Evolutionary conservation across 352 stramenopile species (phyloP).

Genomic region (Phytophthora aleatoria): DNA sequence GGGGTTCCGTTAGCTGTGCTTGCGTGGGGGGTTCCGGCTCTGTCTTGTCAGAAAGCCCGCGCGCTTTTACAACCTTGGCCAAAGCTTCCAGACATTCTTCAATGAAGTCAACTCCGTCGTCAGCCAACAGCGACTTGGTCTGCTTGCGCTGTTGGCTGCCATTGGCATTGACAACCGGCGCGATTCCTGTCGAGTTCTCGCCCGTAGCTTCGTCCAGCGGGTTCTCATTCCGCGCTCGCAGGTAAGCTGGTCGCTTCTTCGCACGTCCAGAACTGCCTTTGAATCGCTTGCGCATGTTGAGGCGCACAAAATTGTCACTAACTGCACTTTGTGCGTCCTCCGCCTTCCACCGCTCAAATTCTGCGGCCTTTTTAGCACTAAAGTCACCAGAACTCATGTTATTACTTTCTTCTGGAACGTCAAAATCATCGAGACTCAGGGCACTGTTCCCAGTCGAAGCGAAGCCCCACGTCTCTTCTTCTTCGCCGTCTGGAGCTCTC

Average conservation of each 20-base stretch:
- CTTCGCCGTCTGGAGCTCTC: constrained; percentile 11
- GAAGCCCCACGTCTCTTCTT: constrained; percentile 42
- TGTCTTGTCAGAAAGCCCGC: constrained; percentile 6
- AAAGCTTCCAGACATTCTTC: constrained; percentile 77
- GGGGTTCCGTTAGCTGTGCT: constrained; percentile 32
- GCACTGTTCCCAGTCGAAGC: constrained; percentile 28
- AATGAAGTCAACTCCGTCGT: constrained; percentile 81
- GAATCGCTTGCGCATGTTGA: constrained; percentile 81
- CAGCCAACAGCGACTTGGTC: constrained; percentile 20
- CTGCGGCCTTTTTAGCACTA: constrained; percentile 18
- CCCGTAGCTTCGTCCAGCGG: constrained; percentile 25
- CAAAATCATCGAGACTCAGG: constrained; percentile 51
- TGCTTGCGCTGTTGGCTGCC: constrained; percentile 36
- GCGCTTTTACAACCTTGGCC: constrained; percentile 39
- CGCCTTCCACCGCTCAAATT: constrained; percentile 68
- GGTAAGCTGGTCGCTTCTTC: constrained; percentile 71
- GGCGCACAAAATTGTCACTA: constrained; percentile 81
- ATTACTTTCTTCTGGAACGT: constrained; percentile 13
- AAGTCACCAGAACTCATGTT: not conserved
- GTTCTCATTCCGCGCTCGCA: constrained; percentile 45
- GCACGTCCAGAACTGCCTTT: constrained; percentile 70
- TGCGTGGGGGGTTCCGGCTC: not conserved
- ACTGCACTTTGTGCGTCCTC: constrained; percentile 53
- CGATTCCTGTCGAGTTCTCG: constrained; percentile 18
- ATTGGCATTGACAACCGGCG: constrained; percentile 30